Conservation (phyloP, 768 basidiomycete species). For the Lactarius sanguifluus region DNA sequence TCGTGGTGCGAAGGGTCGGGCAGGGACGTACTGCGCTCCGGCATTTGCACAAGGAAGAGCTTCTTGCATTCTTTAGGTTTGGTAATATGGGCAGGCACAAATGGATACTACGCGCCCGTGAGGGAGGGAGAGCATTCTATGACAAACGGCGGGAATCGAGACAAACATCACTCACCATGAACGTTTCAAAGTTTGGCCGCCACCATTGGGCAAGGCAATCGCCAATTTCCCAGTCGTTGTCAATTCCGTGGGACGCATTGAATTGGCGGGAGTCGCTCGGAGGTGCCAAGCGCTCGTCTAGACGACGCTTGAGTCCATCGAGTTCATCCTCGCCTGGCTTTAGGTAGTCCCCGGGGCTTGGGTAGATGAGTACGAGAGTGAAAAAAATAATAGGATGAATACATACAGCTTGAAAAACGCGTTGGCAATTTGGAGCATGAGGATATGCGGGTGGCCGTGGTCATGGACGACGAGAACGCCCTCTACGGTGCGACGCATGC, state of each 20-base stretch:
- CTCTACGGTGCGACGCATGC: slow-evolving; percentile 95
- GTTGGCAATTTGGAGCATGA: slow-evolving; percentile 98
- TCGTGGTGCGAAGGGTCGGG: background rate
- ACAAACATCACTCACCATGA: slow-evolving; percentile 69
- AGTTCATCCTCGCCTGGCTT: slow-evolving; percentile 94
- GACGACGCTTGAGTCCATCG: slow-evolving; percentile 82
- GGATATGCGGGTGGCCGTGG: slow-evolving; percentile 95
- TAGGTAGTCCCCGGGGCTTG: slow-evolving; percentile 95
- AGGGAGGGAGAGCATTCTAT: background rate
- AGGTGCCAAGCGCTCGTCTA: slow-evolving; percentile 88
- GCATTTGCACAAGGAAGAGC: slow-evolving; percentile 93
- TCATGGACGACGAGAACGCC: slow-evolving; percentile 90
- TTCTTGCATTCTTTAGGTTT: slow-evolving; percentile 99
- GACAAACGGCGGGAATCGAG: background rate
- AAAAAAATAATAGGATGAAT: slow-evolving; percentile 2
- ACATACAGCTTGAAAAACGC: slow-evolving; percentile 97
- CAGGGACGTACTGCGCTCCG: slow-evolving; percentile 74
- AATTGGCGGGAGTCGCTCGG: slow-evolving; percentile 71
- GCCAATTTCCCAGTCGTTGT: slow-evolving; percentile 94
- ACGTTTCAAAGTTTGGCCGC: slow-evolving; percentile 97
- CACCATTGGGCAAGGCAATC: slow-evolving; percentile 99
- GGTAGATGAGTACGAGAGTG: slow-evolving; percentile 8
- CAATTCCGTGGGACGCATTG: slow-evolving; percentile 70
- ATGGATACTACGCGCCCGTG: slow-evolving; percentile 67
- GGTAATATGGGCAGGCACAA: slow-evolving; percentile 92